phyloP scores from a whole-genome alignment of 2,329 filamentous ascomycete species.

The Akanthomyces dipterigenus region DNA sequence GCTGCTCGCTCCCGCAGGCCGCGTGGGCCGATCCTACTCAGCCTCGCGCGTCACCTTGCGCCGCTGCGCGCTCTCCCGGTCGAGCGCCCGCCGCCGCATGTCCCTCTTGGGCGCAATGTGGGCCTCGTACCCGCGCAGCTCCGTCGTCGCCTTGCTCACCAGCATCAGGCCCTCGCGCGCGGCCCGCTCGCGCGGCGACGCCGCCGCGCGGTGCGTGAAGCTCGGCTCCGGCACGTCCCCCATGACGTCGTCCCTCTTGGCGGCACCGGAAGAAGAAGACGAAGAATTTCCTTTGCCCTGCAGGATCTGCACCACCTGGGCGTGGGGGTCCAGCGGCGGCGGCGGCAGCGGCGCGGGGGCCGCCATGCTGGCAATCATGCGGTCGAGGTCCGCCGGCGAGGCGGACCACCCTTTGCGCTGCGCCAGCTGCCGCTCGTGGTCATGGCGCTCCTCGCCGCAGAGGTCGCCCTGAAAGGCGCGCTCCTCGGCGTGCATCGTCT shows the following conservation, averaged over 20 bases:
- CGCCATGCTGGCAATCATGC: constrained; percentile 27
- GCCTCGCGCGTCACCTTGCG: not conserved
- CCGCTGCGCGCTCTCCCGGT: not conserved
- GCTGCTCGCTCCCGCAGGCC: not conserved
- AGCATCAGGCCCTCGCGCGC: constrained; percentile 18
- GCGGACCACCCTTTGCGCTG: not conserved
- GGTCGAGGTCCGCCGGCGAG: constrained; percentile 11
- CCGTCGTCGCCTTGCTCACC: constrained; percentile 15
- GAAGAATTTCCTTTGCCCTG: not conserved
- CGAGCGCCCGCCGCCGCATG: constrained; percentile 19
- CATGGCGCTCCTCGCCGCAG: constrained; percentile 5
- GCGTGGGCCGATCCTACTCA: not conserved
- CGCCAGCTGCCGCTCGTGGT: not conserved
- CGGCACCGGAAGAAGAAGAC: not conserved
- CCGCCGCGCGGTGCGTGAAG: constrained; percentile 13
- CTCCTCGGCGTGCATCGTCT: constrained; percentile 18
- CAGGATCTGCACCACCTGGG: not conserved
- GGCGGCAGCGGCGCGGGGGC: constrained; percentile 10
- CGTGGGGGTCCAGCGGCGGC: not conserved
- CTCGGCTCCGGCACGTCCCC: constrained; percentile 15
- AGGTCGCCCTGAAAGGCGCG: not conserved
- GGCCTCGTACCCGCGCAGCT: constrained; percentile 21
- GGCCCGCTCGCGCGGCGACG: constrained; percentile 19
- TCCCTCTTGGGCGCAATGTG: constrained; percentile 15
- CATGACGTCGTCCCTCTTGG: constrained; percentile 9